Percentiles rank a stretch among this genome's conserved stretches.
These are phyloP conservation scores for Penicillium alfredii DNA, from an alignment of 495 filamentous ascomycete species.

Conservation along the genomic window DNA sequence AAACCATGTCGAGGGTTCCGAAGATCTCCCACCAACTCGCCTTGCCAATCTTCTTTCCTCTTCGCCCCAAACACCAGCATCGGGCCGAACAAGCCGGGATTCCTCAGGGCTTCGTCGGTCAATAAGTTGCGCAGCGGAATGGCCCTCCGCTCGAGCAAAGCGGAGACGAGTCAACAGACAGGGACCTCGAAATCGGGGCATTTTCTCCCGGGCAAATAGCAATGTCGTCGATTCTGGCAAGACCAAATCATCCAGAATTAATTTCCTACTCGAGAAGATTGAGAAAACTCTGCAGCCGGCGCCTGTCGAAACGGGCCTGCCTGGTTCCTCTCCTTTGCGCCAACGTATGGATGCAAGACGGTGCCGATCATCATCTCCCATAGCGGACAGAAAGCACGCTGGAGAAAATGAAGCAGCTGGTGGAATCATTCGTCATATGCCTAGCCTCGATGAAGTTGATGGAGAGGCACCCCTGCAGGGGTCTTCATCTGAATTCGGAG, in stretches of 20 bases:
- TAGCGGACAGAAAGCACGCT: slow-evolving; percentile 23
- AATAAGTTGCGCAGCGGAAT: slow-evolving; percentile 65
- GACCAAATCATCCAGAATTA: slow-evolving; percentile 55
- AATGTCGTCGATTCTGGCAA: slow-evolving; percentile 44
- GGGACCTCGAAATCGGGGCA: slow-evolving; percentile 29
- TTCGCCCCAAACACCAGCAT: slow-evolving; percentile 57
- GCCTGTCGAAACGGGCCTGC: slow-evolving; percentile 28
- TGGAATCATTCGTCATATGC: slow-evolving; percentile 4
- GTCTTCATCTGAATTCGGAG: slow-evolving; percentile 54
- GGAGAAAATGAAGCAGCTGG: slow-evolving; percentile 5
- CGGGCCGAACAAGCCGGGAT: slow-evolving; percentile 35
- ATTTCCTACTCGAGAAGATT: slow-evolving; percentile 58
- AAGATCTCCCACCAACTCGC: slow-evolving; percentile 41
- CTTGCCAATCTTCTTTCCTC: slow-evolving; percentile 65
- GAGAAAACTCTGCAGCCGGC: slow-evolving; percentile 52
- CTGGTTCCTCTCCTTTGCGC: slow-evolving; percentile 53
- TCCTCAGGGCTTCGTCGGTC: slow-evolving; percentile 57
- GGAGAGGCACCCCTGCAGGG: slow-evolving; percentile 17
- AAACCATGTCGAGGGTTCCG: slow-evolving; percentile 32
- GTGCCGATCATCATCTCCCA: slow-evolving; percentile 43
- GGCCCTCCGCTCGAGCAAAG: slow-evolving; percentile 53
- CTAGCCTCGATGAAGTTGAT: slow-evolving; percentile 6
- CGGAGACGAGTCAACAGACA: slow-evolving; percentile 34
- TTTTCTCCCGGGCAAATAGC: slow-evolving; percentile 46
- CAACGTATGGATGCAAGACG: slow-evolving; percentile 29